Base-by-base conservation (phyloP, 441 rosid species). In the Pelargonium cotyledonis region DNA sequence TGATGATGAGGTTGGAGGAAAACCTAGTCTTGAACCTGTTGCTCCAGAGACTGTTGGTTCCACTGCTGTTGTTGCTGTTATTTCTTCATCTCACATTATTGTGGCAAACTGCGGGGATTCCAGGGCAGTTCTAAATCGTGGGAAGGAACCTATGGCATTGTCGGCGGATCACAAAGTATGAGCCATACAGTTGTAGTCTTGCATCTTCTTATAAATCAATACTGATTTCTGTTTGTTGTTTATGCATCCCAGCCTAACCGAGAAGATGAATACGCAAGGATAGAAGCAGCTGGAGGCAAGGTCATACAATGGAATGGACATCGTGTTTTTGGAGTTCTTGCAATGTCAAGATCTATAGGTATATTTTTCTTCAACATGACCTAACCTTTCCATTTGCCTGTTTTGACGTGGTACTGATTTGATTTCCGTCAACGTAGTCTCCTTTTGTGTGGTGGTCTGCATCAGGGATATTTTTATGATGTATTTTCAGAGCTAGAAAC, bases 321-420 rank as follows among this genome's bases (percentile, higher is more conserved):
- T 76, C 95, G 96, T 63, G 98, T 92, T 49, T 86, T 88, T 68
- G 98, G 96, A 4, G 96, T 92, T 75, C 91, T 92, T 68, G 96
- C 96, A 15, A 90, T 92, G 98, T 92, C 98, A 46, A 90, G 96
- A 72, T 90, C 98, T 68, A 86, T 92, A 60, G 97, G 97, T 89
- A 75, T 38, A 86, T 65, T n/a, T 75, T 77, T 68, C 57, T 67
- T 63, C 46, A 38, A 15, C 29, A 35, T 21, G 46, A 31, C 23
- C 6, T 67, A 10, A 65, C 16, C 67, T 60, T 47, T 44, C 3
- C 14, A 40, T 53, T 66, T 67, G 14, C 31, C 6, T 71, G 62
- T 31, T 29, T 41, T 10, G 63, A 21, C 57, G 14, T 16, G 18
- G 7, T 66, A 38, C 29, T 15, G 6, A 26, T 61, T 49, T 62